Base-by-base conservation (phyloP, 768 basidiomycete species). In the Phlegmacium glaucopus region DNA sequence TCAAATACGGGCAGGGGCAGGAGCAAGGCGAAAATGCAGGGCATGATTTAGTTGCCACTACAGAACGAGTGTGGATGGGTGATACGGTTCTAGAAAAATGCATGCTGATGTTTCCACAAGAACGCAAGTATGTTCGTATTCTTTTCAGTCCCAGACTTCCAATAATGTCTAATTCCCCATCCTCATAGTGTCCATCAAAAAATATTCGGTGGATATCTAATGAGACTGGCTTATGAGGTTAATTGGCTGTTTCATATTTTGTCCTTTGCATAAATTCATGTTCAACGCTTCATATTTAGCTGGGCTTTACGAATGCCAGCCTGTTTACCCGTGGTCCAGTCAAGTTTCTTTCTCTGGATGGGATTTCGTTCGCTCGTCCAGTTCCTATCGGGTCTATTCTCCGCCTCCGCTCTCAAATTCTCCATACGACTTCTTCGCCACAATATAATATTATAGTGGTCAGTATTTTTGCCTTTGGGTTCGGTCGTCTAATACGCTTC, bases 371-470 rank as follows among this genome's bases (percentile, higher is more conserved):
- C 68, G 74, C 77, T 38, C 77, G 80, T 25, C 89, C 90, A 0
- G 90, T 94, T 0, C 86, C 89, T 2, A 91, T 92, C 38, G 90
- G 90, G 6, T 88, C 85, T 0, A 86, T 91, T 41, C 76, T 93
- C 11, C 78, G 84, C 3, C 72, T 93, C 30, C 79, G 79, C 1
- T 87, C 87, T 1, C 76, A 81, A 53, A 77, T 92, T 30, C 71
- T 87, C 9, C 79, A 89, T 55, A 74, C 75, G 4, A 77, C 81
- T 0, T 62, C 69, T 4, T 72, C 77, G n/a, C 54, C 66, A 18
- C 61, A 75, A 48, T 79, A 76, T 55, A 70, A 79, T n/a, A 69
- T 74, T 18, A 65, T 80, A 6, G 79, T 87, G 17, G 86, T 90
- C 60, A 57, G 84, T 47, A 25, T 16, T 37, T 27, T 38, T n/a